Evolutionary conservation across 768 basidiomycete species (phyloP).

Genomic region (Boletus rubroflammeus): DNA sequence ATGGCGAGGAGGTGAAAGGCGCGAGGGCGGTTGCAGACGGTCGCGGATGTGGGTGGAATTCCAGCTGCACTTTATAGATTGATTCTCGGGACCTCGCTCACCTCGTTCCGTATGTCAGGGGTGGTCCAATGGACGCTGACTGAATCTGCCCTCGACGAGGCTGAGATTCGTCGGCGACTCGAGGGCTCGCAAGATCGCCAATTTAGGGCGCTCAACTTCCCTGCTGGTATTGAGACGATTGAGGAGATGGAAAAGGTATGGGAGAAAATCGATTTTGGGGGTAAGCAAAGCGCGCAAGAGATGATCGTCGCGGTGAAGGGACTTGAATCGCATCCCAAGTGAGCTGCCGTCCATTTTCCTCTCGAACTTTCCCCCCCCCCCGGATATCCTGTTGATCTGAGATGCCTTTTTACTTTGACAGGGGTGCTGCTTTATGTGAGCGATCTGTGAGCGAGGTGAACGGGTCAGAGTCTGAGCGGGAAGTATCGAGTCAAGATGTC

Average conservation of each 20-base stretch:
- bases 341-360: neutral
- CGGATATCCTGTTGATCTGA: neutral
- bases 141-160: slow-evolving; percentile 32
- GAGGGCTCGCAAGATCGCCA: slow-evolving; percentile 39
- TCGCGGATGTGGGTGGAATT: slow-evolving; percentile 15
- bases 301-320: neutral
- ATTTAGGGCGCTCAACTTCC: slow-evolving; percentile 44
- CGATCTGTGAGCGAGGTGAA: neutral
- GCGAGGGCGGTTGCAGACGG: slow-evolving; percentile 32
- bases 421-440: neutral
- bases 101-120: slow-evolving; percentile 42
- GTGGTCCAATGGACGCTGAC: slow-evolving; percentile 54
- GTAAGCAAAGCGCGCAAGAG: slow-evolving; percentile 3
- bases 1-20: slow-evolving; percentile 36
- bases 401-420: neutral
- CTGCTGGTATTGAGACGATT: slow-evolving; percentile 39
- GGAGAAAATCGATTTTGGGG: slow-evolving; percentile 31
- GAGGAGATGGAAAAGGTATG: slow-evolving; percentile 31
- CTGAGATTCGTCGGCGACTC: slow-evolving; percentile 37
- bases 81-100: neutral
- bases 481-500: neutral
- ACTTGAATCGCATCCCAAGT: slow-evolving; percentile 1
- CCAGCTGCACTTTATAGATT: too few relatives aligned
- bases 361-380: too few relatives aligned
- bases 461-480: neutral